Conservation (phyloP, 2,329 filamentous ascomycete species). For the Orbilia javanica region DNA sequence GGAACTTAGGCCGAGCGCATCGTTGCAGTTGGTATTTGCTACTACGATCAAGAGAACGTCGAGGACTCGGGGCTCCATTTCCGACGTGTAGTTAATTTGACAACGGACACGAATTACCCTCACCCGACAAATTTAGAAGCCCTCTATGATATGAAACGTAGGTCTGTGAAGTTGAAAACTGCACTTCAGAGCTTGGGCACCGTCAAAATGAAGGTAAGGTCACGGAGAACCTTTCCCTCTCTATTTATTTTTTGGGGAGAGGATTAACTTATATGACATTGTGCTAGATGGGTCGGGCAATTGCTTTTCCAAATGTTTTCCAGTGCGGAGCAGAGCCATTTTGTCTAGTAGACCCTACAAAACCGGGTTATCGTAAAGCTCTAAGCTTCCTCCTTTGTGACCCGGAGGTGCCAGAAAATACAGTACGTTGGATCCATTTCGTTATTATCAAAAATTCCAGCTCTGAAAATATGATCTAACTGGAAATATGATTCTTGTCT, state of each 20-base stretch:
- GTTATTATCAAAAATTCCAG: too few species aligned
- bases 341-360: slow-evolving; percentile 68
- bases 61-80: slow-evolving; percentile 70
- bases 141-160: slow-evolving; percentile 18
- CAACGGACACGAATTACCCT: slow-evolving; percentile 68
- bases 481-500: not conserved
- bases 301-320: slow-evolving; percentile 71
- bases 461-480: not conserved
- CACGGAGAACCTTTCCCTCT: not conserved
- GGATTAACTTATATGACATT: not conserved
- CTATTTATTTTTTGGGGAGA: too few species aligned
- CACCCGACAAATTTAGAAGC: slow-evolving; percentile 65
- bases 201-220: slow-evolving; percentile 27
- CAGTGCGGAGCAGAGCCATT: slow-evolving; percentile 71
- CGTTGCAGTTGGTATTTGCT: slow-evolving; percentile 74
- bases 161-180: slow-evolving; percentile 14
- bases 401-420: slow-evolving; percentile 64
- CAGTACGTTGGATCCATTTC: not conserved
- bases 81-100: slow-evolving; percentile 68
- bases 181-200: slow-evolving; percentile 31
- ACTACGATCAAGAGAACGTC: slow-evolving; percentile 74
- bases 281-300: slow-evolving; percentile 65
- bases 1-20: slow-evolving; percentile 76
- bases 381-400: slow-evolving; percentile 74
- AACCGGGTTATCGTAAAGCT: slow-evolving; percentile 71